These are phyloP conservation scores for Suillus subalutaceus DNA, from an alignment of 768 basidiomycete species.

Conservation along the genomic window DNA sequence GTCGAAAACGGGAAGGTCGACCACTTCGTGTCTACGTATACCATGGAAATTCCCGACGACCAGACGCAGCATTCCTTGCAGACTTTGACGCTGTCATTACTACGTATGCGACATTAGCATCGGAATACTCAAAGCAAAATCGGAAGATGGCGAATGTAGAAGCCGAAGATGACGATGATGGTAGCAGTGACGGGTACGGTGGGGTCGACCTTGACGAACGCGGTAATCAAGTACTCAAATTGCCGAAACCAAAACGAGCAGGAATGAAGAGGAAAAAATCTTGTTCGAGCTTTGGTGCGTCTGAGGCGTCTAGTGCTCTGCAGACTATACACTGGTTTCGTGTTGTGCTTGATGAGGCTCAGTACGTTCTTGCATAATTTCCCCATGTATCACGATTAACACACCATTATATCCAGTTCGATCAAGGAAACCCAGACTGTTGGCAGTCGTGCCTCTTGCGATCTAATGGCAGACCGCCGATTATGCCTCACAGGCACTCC, in stretches of 20 bases:
- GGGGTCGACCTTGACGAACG: conserved; percentile 68
- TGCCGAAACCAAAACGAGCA: conserved; percentile 68
- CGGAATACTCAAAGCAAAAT: conserved; percentile 90
- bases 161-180: conserved; percentile 70
- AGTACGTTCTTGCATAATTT: conserved; percentile 59
- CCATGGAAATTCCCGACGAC: conserved; percentile 87
- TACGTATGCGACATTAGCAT: conserved; percentile 93
- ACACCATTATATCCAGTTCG: conserved; percentile 53
- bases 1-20: conserved; percentile 48
- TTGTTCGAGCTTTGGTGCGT: conserved; percentile 44
- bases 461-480: conserved; percentile 90
- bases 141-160: conserved; percentile 60
- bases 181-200: conserved; percentile 61
- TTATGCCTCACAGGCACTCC: conserved; percentile 97
- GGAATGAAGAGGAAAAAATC: conserved; percentile 69
- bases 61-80: conserved; percentile 84
- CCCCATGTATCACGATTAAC: conserved; percentile 3
- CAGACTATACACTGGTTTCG: conserved; percentile 97
- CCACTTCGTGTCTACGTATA: conserved; percentile 90
- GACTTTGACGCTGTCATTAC: conserved; percentile 98
- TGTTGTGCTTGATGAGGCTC: conserved; percentile 91
- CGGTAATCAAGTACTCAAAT: conserved; percentile 61
- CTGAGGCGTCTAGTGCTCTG: conserved; percentile 72
- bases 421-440: conserved; percentile 97
- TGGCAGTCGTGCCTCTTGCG: conserved; percentile 93